Evolutionary conservation across 164 flowering plant genomes (phyloP).

Genomic region (Berberis vulgaris): DNA sequence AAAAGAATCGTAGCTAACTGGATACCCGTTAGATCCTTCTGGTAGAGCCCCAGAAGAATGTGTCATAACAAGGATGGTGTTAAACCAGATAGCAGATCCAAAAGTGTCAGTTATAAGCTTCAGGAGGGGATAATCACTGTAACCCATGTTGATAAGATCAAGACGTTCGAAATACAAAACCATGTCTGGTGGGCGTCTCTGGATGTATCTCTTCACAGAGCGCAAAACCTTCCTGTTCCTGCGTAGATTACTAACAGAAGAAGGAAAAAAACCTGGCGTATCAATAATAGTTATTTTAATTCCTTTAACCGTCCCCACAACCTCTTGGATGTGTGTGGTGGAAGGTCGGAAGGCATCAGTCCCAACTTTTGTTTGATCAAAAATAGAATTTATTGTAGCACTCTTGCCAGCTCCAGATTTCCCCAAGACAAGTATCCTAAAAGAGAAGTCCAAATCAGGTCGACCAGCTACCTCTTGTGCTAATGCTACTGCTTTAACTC

Average conservation of each 20-base stretch:
- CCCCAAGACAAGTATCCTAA: conserved; percentile 76
- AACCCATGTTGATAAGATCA: conserved; percentile 53
- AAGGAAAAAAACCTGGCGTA: conserved; percentile 87
- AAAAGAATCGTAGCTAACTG: conserved; percentile 63
- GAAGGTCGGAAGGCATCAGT: conserved; percentile 86
- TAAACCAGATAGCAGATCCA: conserved; percentile 87
- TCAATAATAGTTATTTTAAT: conserved; percentile 66
- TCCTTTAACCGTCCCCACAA: conserved; percentile 59
- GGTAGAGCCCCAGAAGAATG: conserved; percentile 71
- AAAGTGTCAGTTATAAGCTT: conserved; percentile 80
- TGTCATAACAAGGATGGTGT: conserved; percentile 84
- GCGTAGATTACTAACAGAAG: conserved; percentile 30
- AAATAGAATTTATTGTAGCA: conserved; percentile 88
- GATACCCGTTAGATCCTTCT: conserved; percentile 74
- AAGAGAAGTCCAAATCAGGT: conserved; percentile 57
- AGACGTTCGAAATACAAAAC: conserved; percentile 88
- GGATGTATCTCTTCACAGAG: conserved; percentile 53
- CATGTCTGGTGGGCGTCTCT: conserved; percentile 70
- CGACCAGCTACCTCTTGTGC: conserved; percentile 52
- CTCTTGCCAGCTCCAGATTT: conserved; percentile 97
- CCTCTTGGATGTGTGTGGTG: conserved; percentile 57
- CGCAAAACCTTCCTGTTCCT: conserved; percentile 65
- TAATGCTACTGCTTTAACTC: conserved; percentile 45
- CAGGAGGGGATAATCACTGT: conserved; percentile 67
- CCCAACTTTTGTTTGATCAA: conserved; percentile 46